Percentiles rank a stretch among this genome's conserved stretches.
These are phyloP conservation scores for Colletotrichum trifolii DNA, from an alignment of 2,329 filamentous ascomycete genomes.

Conservation along the genomic window DNA sequence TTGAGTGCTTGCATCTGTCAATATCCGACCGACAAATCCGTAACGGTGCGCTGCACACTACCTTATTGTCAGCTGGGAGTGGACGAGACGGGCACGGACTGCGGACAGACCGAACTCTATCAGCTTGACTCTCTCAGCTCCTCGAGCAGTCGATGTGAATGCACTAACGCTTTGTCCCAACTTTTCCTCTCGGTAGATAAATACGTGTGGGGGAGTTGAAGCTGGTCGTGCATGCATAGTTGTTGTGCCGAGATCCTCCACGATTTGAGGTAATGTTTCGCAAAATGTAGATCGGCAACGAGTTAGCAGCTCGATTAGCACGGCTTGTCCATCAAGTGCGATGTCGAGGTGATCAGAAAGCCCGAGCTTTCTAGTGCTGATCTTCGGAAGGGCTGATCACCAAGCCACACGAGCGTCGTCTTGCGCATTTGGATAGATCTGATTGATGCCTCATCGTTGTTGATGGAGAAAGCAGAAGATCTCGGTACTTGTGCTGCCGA, in stretches of 20 bases:
- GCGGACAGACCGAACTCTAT: constrained; percentile 32
- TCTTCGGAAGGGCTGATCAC: constrained; percentile 1
- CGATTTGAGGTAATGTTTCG: constrained; percentile 31
- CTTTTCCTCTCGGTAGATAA: constrained; percentile 10
- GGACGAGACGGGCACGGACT: constrained; percentile 34
- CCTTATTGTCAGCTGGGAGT: constrained; percentile 13
- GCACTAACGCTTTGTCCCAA: background rate
- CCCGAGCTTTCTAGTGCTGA: constrained; percentile 10
- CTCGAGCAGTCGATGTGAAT: background rate
- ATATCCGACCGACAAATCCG: background rate
- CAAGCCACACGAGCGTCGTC: background rate
- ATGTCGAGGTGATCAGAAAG: too few species aligned
- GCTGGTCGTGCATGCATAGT: constrained; percentile 10
- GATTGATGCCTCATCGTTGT: constrained; percentile 7
- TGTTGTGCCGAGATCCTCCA: constrained; percentile 25
- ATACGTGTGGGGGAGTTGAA: constrained; percentile 21
- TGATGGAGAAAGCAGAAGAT: background rate
- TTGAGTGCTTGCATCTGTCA: constrained; percentile 30
- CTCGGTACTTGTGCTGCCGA: constrained; percentile 11
- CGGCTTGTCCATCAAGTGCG: too few species aligned
- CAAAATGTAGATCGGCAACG: constrained; percentile 29
- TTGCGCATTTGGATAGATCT: constrained; percentile 1
- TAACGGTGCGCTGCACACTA: too few species aligned
- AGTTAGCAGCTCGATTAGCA: constrained; percentile 8
- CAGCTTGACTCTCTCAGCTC: constrained; percentile 20